Conservation (phyloP, 148 eudicot genomes). For the Amaranthus cruentus region DNA sequence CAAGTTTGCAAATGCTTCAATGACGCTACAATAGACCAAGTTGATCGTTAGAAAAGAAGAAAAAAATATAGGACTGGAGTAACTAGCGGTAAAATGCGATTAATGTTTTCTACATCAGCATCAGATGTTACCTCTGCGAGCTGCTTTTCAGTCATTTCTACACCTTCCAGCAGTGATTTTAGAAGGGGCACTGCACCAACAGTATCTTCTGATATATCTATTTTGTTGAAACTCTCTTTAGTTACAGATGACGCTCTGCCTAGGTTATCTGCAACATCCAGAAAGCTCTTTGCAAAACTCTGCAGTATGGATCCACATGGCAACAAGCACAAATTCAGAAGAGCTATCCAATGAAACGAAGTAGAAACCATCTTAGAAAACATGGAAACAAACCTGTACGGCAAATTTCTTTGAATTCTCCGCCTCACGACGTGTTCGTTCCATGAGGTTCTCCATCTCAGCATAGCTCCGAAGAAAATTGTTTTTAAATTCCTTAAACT, state of each 20-base stretch:
- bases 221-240: slow-evolving; percentile 63
- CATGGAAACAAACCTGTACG: slow-evolving; percentile 57
- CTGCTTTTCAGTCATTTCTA: slow-evolving; percentile 95
- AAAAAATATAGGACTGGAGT: neutral
- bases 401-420: slow-evolving; percentile 87
- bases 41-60: neutral
- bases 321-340: slow-evolving; percentile 1
- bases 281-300: slow-evolving; percentile 82
- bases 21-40: slow-evolving; percentile 5
- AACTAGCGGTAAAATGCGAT: neutral
- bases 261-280: slow-evolving; percentile 96
- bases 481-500: slow-evolving; percentile 60
- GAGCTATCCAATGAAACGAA: slow-evolving; percentile 1
- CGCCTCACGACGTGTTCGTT: slow-evolving; percentile 72
- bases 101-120: neutral
- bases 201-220: slow-evolving; percentile 63
- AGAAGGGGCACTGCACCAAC: slow-evolving; percentile 76
- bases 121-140: slow-evolving; percentile 55
- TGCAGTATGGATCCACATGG: slow-evolving; percentile 34
- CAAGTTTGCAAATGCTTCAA: neutral
- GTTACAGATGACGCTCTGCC: slow-evolving; percentile 78
- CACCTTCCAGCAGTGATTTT: slow-evolving; percentile 88
- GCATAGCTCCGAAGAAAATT: slow-evolving; percentile 70
- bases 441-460: slow-evolving; percentile 86
- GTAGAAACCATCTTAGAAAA: neutral